Evolutionary conservation across 805 yeast species (phyloP).

Genomic region (Cyberlindnera xylosilytica): DNA sequence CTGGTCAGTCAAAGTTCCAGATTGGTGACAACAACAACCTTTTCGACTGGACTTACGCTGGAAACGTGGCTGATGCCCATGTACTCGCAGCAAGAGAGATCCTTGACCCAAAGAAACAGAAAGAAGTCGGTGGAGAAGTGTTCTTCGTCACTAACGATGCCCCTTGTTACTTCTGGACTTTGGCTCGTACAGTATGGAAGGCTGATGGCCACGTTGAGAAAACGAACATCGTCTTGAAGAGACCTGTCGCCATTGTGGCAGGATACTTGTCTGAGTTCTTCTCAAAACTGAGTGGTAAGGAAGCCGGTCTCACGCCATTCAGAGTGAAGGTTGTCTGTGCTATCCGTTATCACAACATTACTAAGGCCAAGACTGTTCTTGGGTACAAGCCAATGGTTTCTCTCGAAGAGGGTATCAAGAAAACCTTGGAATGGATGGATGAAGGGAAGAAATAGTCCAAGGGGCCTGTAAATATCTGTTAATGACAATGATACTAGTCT

Average conservation of each 20-base stretch:
- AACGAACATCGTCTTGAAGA: slow-evolving; percentile 61
- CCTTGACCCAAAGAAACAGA: slow-evolving; percentile 41
- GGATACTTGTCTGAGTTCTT: slow-evolving; percentile 81
- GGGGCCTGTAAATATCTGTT: background rate
- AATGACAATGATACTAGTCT: background rate
- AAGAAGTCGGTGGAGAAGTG: slow-evolving; percentile 72
- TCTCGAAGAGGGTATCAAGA: slow-evolving; percentile 73
- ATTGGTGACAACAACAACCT: slow-evolving; percentile 91
- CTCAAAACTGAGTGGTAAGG: slow-evolving; percentile 70
- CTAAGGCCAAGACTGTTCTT: slow-evolving; percentile 75
- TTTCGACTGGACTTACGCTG: slow-evolving; percentile 98
- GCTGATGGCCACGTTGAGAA: slow-evolving; percentile 85
- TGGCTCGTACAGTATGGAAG: slow-evolving; percentile 96
- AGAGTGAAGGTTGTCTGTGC: slow-evolving; percentile 93
- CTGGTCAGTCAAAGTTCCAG: slow-evolving; percentile 89
- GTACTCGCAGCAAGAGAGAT: slow-evolving; percentile 84
- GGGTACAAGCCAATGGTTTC: slow-evolving; percentile 81
- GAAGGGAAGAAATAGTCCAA: slow-evolving; percentile 43
- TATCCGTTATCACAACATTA: slow-evolving; percentile 84
- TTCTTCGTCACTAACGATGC: slow-evolving; percentile 92
- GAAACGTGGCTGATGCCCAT: slow-evolving; percentile 96
- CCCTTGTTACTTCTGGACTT: slow-evolving; percentile 95
- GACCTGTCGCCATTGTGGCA: slow-evolving; percentile 73
- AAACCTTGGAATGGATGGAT: slow-evolving; percentile 86
- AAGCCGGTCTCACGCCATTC: slow-evolving; percentile 93